Conservation (phyloP, 768 basidiomycete species). For the Panaeolus cyanescens region DNA sequence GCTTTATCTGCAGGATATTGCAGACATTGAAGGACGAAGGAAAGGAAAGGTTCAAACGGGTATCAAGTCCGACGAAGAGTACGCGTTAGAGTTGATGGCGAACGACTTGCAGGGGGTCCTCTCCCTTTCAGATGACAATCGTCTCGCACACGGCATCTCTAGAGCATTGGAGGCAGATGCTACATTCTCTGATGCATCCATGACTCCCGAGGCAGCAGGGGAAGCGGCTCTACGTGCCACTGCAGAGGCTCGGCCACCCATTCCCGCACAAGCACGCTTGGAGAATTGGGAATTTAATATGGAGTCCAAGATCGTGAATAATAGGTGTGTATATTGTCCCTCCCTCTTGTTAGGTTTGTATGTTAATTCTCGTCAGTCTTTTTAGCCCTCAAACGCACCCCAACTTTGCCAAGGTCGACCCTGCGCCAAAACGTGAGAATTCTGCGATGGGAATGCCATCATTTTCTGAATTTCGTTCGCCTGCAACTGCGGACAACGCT, state of each 20-base stretch:
- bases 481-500: too few relatives aligned
- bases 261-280: slow-evolving; percentile 19
- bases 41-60: slow-evolving; percentile 42
- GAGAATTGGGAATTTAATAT: slow-evolving; percentile 17
- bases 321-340: background rate
- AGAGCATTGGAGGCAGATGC: slow-evolving; percentile 38
- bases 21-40: slow-evolving; percentile 15
- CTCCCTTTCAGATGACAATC: slow-evolving; percentile 33
- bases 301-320: slow-evolving; percentile 11
- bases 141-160: slow-evolving; percentile 44
- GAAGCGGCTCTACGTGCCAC: slow-evolving; percentile 42
- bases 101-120: slow-evolving; percentile 33
- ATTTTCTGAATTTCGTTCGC: too few relatives aligned
- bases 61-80: slow-evolving; percentile 41
- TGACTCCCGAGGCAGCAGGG: slow-evolving; percentile 36
- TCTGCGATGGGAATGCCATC: too few relatives aligned
- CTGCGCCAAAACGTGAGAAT: too few relatives aligned
- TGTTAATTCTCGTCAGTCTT: too few relatives aligned
- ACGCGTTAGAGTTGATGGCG: slow-evolving; percentile 44
- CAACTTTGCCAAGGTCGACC: too few relatives aligned
- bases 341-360: too few relatives aligned
- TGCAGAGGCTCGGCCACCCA: slow-evolving; percentile 36
- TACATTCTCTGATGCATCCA: slow-evolving; percentile 28
- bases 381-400: too few relatives aligned
- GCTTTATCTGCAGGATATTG: slow-evolving; percentile 43